These are phyloP conservation scores for Apiospora rasikravindrae DNA, from an alignment of 2,329 filamentous ascomycete species.

Conservation along the genomic window DNA sequence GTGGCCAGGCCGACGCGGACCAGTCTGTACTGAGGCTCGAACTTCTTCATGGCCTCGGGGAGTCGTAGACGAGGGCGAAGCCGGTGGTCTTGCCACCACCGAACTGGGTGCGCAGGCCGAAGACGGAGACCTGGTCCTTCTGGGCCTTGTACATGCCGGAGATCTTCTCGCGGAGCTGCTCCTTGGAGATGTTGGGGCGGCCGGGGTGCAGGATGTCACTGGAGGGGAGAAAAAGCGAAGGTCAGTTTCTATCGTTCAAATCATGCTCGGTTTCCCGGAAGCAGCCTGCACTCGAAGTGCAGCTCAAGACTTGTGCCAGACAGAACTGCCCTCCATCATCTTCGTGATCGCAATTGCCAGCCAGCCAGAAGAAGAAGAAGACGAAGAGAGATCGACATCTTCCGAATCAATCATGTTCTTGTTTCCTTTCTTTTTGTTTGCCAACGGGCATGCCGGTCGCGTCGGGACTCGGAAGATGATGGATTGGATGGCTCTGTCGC, in stretches of 20 bases:
- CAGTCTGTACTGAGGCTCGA: constrained; percentile 97
- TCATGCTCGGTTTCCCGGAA: background rate
- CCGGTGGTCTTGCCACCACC: constrained; percentile 99
- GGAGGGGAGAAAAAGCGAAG: constrained; percentile 30
- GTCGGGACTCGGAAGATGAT: constrained; percentile 6
- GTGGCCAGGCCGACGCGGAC: constrained; percentile 88
- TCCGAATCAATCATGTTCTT: constrained; percentile 21
- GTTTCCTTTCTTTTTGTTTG: background rate
- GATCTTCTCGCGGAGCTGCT: constrained; percentile 96
- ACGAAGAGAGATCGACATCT: background rate
- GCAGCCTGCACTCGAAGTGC: background rate
- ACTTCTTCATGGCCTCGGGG: constrained; percentile 99
- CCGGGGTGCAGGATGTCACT: constrained; percentile 99
- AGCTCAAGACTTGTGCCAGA: constrained; percentile 4
- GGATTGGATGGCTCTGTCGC: constrained; percentile 9
- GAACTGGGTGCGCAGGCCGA: constrained; percentile 97
- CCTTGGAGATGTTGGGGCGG: constrained; percentile 98
- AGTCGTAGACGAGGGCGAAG: constrained; percentile 99
- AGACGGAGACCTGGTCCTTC: constrained; percentile 97
- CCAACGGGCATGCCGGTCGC: background rate
- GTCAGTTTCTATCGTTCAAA: constrained; percentile 15
- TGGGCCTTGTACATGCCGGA: constrained; percentile 95
- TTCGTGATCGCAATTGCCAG: background rate
- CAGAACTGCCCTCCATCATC: constrained; percentile 3
- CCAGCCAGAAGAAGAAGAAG: background rate